phyloP scores from a whole-genome alignment of 2,329 filamentous ascomycete genomes.

The Fusarium compactum region DNA sequence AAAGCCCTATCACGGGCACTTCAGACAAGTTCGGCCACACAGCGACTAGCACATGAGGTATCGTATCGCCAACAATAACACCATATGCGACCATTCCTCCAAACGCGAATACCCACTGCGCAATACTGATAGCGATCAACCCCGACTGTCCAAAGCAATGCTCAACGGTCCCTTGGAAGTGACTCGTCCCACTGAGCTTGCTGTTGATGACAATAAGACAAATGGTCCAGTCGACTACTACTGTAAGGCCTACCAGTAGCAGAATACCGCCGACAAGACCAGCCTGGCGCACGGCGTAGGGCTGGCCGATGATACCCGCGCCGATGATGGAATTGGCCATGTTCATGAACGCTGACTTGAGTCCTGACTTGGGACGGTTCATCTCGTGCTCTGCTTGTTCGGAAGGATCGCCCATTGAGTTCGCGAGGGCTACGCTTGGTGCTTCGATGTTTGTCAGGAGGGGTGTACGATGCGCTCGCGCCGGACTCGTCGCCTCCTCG shows the following conservation, averaged over 20 bases:
- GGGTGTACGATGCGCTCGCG: slow-evolving; percentile 70
- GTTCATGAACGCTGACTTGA: slow-evolving; percentile 96
- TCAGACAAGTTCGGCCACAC: slow-evolving; percentile 81
- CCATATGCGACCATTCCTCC: slow-evolving; percentile 99
- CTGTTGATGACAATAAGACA: slow-evolving; percentile 97
- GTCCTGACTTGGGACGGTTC: slow-evolving; percentile 81
- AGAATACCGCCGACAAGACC: slow-evolving; percentile 84
- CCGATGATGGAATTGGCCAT: slow-evolving; percentile 99
- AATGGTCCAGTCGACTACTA: slow-evolving; percentile 97
- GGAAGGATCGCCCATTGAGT: slow-evolving; percentile 56
- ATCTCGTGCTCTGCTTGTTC: slow-evolving; percentile 67
- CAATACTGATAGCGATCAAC: slow-evolving; percentile 86
- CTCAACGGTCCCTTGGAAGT: slow-evolving; percentile 95
- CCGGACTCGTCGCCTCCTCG: slow-evolving; percentile 60
- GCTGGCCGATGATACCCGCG: slow-evolving; percentile 82
- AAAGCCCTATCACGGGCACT: slow-evolving; percentile 81
- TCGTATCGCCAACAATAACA: slow-evolving; percentile 96
- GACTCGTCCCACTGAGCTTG: slow-evolving; percentile 92
- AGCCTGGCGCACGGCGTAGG: slow-evolving; percentile 95
- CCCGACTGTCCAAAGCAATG: slow-evolving; percentile 92
- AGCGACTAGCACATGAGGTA: slow-evolving; percentile 87
- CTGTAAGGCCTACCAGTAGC: slow-evolving; percentile 81
- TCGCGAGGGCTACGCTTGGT: slow-evolving; percentile 78
- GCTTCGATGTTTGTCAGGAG: slow-evolving; percentile 87
- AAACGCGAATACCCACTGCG: slow-evolving; percentile 98